phyloP scores from a whole-genome alignment of 768 basidiomycete genomes.

The Xerocomellus chrysenteron region DNA sequence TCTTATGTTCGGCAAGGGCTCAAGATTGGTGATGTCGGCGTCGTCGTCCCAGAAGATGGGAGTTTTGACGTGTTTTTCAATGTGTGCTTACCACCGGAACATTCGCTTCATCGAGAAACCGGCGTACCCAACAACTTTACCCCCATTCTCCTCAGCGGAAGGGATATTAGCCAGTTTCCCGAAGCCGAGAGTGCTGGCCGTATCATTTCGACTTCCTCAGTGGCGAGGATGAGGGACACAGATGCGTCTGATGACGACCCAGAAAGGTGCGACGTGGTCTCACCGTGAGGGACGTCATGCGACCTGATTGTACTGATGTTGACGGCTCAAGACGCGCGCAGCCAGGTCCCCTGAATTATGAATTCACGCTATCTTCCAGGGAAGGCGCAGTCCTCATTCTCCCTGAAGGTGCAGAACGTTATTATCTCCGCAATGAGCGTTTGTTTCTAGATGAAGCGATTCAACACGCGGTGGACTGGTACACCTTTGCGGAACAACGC shows the following conservation, averaged over 20 bases:
- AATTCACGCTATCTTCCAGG: conserved; percentile 13
- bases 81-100: conserved; percentile 29
- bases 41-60: conserved; percentile 31
- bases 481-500: conserved; percentile 22
- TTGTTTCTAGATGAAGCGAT: conserved; percentile 22
- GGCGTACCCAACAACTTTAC: conserved; percentile 29
- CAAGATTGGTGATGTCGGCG: conserved; percentile 37
- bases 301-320: neutral
- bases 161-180: conserved; percentile 9
- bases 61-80: conserved; percentile 39
- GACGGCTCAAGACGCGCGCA: neutral
- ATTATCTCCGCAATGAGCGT: conserved; percentile 22
- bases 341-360: conserved; percentile 4
- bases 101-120: conserved; percentile 11
- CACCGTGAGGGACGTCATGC: no score
- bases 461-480: conserved; percentile 28
- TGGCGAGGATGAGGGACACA: conserved; percentile 1
- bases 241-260: neutral
- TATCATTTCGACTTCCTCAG: conserved; percentile 13
- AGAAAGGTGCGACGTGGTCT: neutral
- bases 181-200: conserved; percentile 9
- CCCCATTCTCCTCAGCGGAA: conserved; percentile 14
- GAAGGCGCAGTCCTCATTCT: conserved; percentile 35
- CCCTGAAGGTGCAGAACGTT: conserved; percentile 28
- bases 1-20: conserved; percentile 27